Percentiles rank a stretch among this genome's conserved stretches.
Evolutionary conservation across 2,329 filamentous ascomycete species (phyloP).

Genomic region (Pseudocercospora vitis): DNA sequence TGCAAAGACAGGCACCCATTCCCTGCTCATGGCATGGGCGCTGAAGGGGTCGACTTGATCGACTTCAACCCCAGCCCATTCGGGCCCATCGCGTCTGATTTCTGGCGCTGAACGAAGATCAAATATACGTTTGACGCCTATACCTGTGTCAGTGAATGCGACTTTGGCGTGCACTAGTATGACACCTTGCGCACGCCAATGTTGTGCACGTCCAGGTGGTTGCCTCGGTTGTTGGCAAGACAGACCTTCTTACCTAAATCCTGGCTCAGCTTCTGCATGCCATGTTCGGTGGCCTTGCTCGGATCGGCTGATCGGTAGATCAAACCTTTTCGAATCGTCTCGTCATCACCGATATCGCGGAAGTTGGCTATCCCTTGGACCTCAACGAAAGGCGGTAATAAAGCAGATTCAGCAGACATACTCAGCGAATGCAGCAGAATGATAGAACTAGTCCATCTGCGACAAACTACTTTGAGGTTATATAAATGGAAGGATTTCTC

Average conservation of each 20-base stretch:
- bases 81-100: slow-evolving; percentile 49
- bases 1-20: slow-evolving; percentile 66
- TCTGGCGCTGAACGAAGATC: slow-evolving; percentile 66
- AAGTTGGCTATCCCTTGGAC: slow-evolving; percentile 66
- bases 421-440: neutral
- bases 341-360: slow-evolving; percentile 58
- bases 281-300: slow-evolving; percentile 55
- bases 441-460: neutral
- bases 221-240: slow-evolving; percentile 33
- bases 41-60: slow-evolving; percentile 34
- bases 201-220: too few relatives aligned
- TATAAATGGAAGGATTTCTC: neutral
- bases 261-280: slow-evolving; percentile 51
- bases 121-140: slow-evolving; percentile 66
- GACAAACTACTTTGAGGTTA: neutral
- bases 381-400: slow-evolving; percentile 38
- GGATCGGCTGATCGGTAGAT: slow-evolving; percentile 71
- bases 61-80: slow-evolving; percentile 35
- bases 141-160: neutral
- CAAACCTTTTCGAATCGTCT: slow-evolving; percentile 51
- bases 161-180: neutral
- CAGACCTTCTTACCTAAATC: slow-evolving; percentile 35
- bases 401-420: slow-evolving; percentile 21
- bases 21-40: slow-evolving; percentile 52
- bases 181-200: too few relatives aligned